These are phyloP conservation scores for Tricholoma sp. DNA, from an alignment of 768 basidiomycete species.

Conservation along the genomic window DNA sequence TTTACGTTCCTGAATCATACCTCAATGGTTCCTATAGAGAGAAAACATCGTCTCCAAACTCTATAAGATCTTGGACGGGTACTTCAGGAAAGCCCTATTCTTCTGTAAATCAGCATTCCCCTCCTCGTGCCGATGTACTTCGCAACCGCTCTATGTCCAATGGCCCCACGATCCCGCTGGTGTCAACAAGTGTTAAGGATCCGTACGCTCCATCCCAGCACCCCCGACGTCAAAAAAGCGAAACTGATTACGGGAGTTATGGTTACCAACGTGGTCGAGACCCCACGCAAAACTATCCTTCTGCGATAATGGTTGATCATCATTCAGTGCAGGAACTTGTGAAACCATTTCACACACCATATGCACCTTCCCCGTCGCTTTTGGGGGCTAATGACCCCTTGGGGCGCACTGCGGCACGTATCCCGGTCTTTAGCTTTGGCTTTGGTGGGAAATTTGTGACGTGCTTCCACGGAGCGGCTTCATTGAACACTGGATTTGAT, in stretches of 20 bases:
- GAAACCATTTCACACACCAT: conserved; percentile 46
- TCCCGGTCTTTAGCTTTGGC: conserved; percentile 85
- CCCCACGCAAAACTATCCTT: conserved; percentile 9
- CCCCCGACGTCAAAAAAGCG: conserved; percentile 19
- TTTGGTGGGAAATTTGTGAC: conserved; percentile 90
- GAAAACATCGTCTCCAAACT: conserved; percentile 27
- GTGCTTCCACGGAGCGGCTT: conserved; percentile 74
- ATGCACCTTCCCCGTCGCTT: conserved; percentile 82
- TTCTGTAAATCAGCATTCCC: conserved; percentile 11
- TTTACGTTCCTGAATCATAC: conserved; percentile 31
- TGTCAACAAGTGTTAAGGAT: conserved; percentile 29
- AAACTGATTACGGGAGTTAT: conserved; percentile 22
- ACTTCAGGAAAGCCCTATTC: conserved; percentile 18
- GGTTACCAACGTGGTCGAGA: conserved; percentile 17
- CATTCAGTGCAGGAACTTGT: conserved; percentile 28
- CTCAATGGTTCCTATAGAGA: conserved; percentile 20
- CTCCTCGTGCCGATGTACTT: conserved; percentile 14
- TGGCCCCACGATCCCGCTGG: conserved; percentile 33
- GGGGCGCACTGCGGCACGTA: conserved; percentile 62
- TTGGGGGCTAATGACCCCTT: conserved; percentile 80
- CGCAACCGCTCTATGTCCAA: conserved; percentile 42
- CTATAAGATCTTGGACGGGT: conserved; percentile 15
- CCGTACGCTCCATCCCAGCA: conserved; percentile 29
- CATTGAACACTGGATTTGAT: conserved; percentile 70
- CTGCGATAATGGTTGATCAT: conserved; percentile 9